Evolutionary conservation across 257 asterid genomes (phyloP).

Genomic region (Cinchona pubescens): DNA sequence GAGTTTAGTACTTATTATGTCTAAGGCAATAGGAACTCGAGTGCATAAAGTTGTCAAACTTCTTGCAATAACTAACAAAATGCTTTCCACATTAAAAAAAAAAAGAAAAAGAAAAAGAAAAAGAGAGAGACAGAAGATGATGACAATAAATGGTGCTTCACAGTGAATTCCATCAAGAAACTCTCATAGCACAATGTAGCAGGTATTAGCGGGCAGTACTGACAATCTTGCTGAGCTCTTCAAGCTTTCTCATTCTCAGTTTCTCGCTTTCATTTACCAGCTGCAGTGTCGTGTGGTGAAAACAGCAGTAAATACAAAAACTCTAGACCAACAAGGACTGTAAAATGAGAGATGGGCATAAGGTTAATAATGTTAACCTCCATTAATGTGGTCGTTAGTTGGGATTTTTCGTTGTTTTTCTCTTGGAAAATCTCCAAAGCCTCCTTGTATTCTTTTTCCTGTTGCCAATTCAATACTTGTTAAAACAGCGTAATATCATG

Average conservation of each 20-base stretch:
- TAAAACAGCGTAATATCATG: neutral
- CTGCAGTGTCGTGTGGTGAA: slow-evolving; percentile 33
- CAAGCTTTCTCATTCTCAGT: slow-evolving; percentile 65
- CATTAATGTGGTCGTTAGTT: slow-evolving; percentile 57
- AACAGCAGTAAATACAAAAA: neutral
- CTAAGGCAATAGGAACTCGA: neutral
- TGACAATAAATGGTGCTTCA: neutral
- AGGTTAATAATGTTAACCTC: slow-evolving; percentile 76
- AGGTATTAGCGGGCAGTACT: slow-evolving; percentile 32
- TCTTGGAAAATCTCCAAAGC: slow-evolving; percentile 64
- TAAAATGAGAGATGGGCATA: neutral
- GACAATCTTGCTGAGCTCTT: slow-evolving; percentile 73
- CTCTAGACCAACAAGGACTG: too few species aligned
- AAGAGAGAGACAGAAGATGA: too few species aligned
- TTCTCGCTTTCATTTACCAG: slow-evolving; percentile 74
- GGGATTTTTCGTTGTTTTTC: slow-evolving; percentile 75
- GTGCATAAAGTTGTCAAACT: neutral
- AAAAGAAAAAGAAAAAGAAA: neutral
- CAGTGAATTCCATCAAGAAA: neutral
- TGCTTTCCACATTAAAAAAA: neutral
- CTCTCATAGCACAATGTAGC: neutral
- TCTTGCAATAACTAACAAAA: neutral
- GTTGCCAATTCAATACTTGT: neutral
- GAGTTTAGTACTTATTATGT: neutral
- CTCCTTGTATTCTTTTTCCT: slow-evolving; percentile 93